Evolutionary conservation across 73 alveolate species (phyloP).

Genomic region (Tetrahymena malaccensis): DNA sequence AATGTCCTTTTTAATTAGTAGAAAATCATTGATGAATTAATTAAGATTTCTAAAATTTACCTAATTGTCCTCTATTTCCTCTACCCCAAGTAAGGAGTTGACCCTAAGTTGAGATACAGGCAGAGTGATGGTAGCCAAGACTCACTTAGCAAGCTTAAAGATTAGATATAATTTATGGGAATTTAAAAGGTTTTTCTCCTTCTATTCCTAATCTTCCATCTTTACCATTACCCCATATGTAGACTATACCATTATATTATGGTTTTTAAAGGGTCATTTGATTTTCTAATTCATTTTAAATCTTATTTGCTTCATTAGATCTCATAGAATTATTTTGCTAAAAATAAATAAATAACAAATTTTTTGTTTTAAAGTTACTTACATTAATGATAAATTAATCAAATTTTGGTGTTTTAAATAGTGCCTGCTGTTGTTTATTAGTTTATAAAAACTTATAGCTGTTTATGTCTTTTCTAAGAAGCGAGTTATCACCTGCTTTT

Average conservation of each 20-base stretch:
- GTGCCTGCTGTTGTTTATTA: background rate
- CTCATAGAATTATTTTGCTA: background rate
- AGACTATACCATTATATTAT: background rate
- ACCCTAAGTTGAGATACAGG: slow-evolving; percentile 48
- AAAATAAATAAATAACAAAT: background rate
- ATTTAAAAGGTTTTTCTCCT: background rate
- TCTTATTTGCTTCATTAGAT: background rate
- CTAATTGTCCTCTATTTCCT: slow-evolving; percentile 80
- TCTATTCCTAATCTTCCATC: background rate
- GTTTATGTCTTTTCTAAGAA: background rate
- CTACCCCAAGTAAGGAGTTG: slow-evolving; percentile 90
- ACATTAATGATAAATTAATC: background rate
- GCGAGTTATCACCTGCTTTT: background rate
- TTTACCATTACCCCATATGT: background rate
- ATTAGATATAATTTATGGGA: background rate
- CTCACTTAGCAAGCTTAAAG: background rate
- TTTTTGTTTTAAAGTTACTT: background rate
- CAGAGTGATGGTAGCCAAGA: background rate
- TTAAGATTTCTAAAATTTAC: background rate
- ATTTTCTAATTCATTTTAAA: background rate
- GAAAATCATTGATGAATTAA: background rate
- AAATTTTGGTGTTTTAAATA: background rate
- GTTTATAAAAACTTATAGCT: background rate
- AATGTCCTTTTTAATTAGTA: slow-evolving; percentile 55
- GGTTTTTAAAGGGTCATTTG: background rate